phyloP scores from a whole-genome alignment of 768 basidiomycete genomes.

The Termitomyces titanicus region DNA sequence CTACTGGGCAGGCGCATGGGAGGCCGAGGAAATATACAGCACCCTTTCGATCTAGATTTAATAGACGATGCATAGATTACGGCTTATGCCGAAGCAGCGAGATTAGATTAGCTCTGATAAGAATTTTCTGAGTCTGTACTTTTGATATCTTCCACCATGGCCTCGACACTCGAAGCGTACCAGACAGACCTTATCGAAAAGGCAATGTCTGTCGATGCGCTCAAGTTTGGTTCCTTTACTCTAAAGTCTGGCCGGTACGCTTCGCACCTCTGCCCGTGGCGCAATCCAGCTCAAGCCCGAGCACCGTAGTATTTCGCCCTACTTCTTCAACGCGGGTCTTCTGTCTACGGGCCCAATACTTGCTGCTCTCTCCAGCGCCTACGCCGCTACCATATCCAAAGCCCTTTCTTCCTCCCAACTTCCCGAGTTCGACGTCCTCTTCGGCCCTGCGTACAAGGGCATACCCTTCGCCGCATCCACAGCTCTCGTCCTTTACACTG shows the following conservation, averaged over 20 bases:
- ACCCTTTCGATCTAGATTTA: slow-evolving; percentile 28
- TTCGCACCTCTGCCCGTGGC: not conserved
- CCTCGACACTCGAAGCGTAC: slow-evolving; percentile 38
- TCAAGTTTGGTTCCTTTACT: slow-evolving; percentile 89
- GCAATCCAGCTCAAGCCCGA: not conserved
- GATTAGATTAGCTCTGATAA: not conserved
- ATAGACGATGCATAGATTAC: no score
- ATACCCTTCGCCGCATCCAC: slow-evolving; percentile 91
- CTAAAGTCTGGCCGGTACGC: slow-evolving; percentile 93
- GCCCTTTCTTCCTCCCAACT: slow-evolving; percentile 35
- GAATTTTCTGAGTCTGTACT: not conserved
- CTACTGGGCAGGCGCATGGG: slow-evolving; percentile 96
- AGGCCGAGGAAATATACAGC: slow-evolving; percentile 82
- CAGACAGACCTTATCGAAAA: slow-evolving; percentile 67
- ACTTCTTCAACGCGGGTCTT: slow-evolving; percentile 20
- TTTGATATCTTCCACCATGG: slow-evolving; percentile 16
- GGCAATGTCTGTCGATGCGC: slow-evolving; percentile 65
- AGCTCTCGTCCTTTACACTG: slow-evolving; percentile 66
- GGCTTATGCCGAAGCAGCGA: no score
- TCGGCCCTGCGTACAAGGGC: slow-evolving; percentile 97
- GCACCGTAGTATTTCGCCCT: slow-evolving; percentile 35
- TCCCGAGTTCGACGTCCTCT: slow-evolving; percentile 74
- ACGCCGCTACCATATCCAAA: slow-evolving; percentile 72
- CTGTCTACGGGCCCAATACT: slow-evolving; percentile 68
- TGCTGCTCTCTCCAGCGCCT: slow-evolving; percentile 71